Evolutionary conservation across 139 green algal genomes (phyloP).

Genomic region (Chlorella sp.): DNA sequence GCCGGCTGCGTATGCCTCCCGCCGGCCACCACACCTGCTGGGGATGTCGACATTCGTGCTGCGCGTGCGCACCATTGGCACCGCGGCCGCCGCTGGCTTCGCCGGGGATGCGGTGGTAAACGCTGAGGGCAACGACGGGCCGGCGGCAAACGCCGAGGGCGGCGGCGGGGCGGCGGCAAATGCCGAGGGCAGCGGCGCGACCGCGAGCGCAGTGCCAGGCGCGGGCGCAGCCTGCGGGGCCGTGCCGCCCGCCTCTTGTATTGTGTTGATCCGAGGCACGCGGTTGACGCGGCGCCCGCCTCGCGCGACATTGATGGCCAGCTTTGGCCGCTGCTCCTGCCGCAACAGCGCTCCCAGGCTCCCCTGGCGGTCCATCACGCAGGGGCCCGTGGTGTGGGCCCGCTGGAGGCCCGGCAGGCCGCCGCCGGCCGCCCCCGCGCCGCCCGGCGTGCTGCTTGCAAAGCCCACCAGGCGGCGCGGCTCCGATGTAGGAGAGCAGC

Average conservation of each 20-base stretch:
- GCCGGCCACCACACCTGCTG: background rate
- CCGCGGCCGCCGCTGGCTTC: background rate
- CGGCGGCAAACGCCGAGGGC: too few relatives aligned
- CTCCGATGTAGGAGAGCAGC: too few relatives aligned
- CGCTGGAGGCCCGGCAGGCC: too few relatives aligned
- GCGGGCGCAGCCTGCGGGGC: background rate
- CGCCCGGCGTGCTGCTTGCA: too few relatives aligned
- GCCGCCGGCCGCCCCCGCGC: too few relatives aligned
- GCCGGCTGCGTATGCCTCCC: background rate
- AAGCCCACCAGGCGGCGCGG: too few relatives aligned
- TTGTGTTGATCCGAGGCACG: too few relatives aligned
- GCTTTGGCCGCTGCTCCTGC: constrained; percentile 16
- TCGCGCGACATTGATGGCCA: background rate
- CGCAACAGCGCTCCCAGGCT: constrained; percentile 2
- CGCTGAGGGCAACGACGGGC: background rate
- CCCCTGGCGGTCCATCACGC: background rate
- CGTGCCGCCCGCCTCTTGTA: too few relatives aligned
- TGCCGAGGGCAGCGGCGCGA: background rate
- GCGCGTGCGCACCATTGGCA: background rate
- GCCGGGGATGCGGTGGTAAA: too few relatives aligned
- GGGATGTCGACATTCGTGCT: background rate
- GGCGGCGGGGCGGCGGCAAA: background rate
- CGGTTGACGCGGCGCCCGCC: background rate
- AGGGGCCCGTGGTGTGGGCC: too few relatives aligned
- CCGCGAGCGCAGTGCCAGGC: background rate